Evolutionary conservation across 192 early-diverging fungal genomes (phyloP), one percentile per base, ranked within the genome.

Genomic region (Pilaira anomala): DNA sequence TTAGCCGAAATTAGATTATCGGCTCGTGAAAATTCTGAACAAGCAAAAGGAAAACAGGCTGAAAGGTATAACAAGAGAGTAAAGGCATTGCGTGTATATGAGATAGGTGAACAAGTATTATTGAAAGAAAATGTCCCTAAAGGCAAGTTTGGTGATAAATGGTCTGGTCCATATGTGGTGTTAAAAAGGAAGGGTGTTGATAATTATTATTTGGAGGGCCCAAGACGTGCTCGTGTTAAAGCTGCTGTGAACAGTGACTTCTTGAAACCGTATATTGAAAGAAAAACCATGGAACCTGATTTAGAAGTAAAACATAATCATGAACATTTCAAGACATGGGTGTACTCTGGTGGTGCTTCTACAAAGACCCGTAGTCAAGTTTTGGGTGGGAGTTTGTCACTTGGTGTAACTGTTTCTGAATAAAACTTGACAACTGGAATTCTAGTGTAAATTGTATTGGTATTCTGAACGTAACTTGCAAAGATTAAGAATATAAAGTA

Each of bases 61-160:
- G 12, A 5, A 0, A 13, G 25, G 5, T 45, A 70, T 19, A 39
- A 63, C 18, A 0, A 18, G 0, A 1, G 6, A 13, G 53, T 70
- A 12, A 3, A 25, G 7, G 12, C 14, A 9, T 2, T 3, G 0
- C 8, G 14, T 3, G 2, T 11, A 0, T 66, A 40, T 13, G 29
- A 45, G 11, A 21, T 57, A 2, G 54, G 42, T 24, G 45, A 57
- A 3, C 42, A 56, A 36, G 63, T 57, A 3, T 26, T 64, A 2
- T 13, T 51, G 3, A 56, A 26, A 7, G 54, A 58, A 28, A 9
- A 30, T 9, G 12, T 19, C 12, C 39, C 14, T 9, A 24, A 1
- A 19, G 13, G 22, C 25, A 64, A 64, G 41, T 55, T 64, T 28
- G 2, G 6, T 18, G 48, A 62, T 24, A 36, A 48, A 13, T 62